Evolutionary conservation across 2,329 filamentous ascomycete species (phyloP), one percentile per base, ranked within the genome.

Genomic region (Rhynchosporium graminicola): DNA sequence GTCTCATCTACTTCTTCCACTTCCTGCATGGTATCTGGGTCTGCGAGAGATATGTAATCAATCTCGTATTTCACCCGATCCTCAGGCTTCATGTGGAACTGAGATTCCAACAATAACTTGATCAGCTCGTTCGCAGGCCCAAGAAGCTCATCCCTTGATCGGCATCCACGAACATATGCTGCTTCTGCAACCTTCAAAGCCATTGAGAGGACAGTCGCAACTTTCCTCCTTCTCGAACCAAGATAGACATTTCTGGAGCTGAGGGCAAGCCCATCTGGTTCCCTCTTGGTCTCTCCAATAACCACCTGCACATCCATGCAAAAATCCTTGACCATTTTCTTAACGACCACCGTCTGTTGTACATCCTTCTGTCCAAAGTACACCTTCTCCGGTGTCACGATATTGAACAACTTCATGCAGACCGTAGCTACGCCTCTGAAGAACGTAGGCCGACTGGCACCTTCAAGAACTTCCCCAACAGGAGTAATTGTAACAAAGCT

Each of bases 281-380:
- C 93, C 57, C 95, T 83, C 62, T 86, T 80, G 0, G 95, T 99
- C 0, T 85, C 80, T 5, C 88, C 85, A 59, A 98, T 82, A 38
- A 87, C 82, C 8, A 98, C 86, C 28, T 90, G 80, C 3, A 86
- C 89, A 45, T 90, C 85, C 46, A 98, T 76, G 74, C 92, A 86
- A 68, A 99, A 93, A 76, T 99, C 95, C 68, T 86, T 83, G 38
- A 97, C 90, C 85, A 99, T 87, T 50, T 90, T 86, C 71, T 86
- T 87, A 71, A 99, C 90, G 10, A 99, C 85, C 20, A 96, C 90
- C 0, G 92, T 96, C 78, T 99, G 95, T 80, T 99, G 95, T 26
- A 97, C 87, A 75, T 99, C 95, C 78, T 99, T 99, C 76, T 98
- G 95, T 3, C 95, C 95, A 79, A 99, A 97, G 78, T 97, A 95